Evolutionary conservation across 495 filamentous ascomycete species (phyloP), one percentile per base, ranked within the genome.

Genomic region (Penicillium salamii): DNA sequence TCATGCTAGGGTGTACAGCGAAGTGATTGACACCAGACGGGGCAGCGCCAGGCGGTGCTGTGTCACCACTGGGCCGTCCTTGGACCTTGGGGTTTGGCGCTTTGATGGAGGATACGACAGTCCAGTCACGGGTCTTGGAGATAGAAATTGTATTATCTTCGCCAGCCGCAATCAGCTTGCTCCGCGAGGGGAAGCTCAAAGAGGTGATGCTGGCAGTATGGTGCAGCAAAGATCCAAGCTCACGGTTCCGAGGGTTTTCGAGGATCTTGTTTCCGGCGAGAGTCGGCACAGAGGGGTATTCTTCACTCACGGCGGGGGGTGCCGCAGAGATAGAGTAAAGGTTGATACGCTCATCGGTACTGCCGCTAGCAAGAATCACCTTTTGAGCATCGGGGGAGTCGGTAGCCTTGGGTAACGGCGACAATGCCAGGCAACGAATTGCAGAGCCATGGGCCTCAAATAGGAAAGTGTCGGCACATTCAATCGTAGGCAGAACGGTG

Each of bases 21-120:
- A 97, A 90, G 62, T 91, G 90, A 59, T 96, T 97, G 37, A 99
- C 81, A 11, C 93, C 93, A n/a, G 84, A 77, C 2, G 91, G 90
- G n/a, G 83, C 80, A 11, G 82, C 88, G 9, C 89, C 93, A n/a
- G 82, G 73, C 12, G 82, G 84, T 1, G 90, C 90, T 5, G 93
- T 97, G 63, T 97, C 93, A 33, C 95, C 92, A 53, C 84, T 89
- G 28, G 93, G 92, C 47, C 90, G 78, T 11, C 92, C 91, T 41
- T 82, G 77, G 13, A 84, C 74, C 69, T 91, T 95, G 6, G 93
- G 89, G 49, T 86, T 82, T 5, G 93, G 93, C 20, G 85, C 89
- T 66, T 95, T 95, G 59, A 99, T 89, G 7, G 82, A 86, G n/a
- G 88, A 90, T 31, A 99, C 75, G 8, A 93, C 76, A 5, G 82